Evolutionary conservation across 306 rosid species (phyloP).

Genomic region (Trifolium fragiferum): DNA sequence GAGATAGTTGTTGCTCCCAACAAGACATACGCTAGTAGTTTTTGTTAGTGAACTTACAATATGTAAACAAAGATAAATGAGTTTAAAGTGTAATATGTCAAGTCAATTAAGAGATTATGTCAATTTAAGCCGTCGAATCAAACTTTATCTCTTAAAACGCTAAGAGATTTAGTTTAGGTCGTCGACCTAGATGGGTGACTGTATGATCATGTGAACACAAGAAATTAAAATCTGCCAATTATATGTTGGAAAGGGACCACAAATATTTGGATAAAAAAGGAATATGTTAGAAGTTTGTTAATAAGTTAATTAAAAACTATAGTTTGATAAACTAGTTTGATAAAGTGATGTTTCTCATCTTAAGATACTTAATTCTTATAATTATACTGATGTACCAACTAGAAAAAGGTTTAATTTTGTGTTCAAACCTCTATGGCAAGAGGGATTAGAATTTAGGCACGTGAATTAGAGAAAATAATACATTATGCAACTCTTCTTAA

Average conservation of each 20-base stretch:
- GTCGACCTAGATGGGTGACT: not conserved
- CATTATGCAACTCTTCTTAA: not conserved
- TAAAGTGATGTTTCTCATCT: slow-evolving; percentile 32
- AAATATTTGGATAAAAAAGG: slow-evolving; percentile 1
- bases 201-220: not conserved
- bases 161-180: too few species aligned
- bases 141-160: too few species aligned
- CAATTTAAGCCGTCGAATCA: too few species aligned
- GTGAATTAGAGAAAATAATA: slow-evolving; percentile 27
- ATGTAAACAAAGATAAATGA: not conserved
- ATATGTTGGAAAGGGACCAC: slow-evolving; percentile 29
- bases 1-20: slow-evolving; percentile 35
- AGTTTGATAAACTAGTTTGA: slow-evolving; percentile 29
- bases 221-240: not conserved
- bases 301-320: slow-evolving; percentile 11
- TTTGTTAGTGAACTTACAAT: not conserved
- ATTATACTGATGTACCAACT: slow-evolving; percentile 39
- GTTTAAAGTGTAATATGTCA: not conserved
- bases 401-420: slow-evolving; percentile 32
- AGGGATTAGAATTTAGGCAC: slow-evolving; percentile 37
- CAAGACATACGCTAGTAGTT: not conserved
- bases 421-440: slow-evolving; percentile 21
- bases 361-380: slow-evolving; percentile 12
- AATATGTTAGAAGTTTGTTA: slow-evolving; percentile 37
- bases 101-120: not conserved